A percentile compares a stretch with the other conserved stretches of the same genome.
Conservation (phyloP, 2,329 filamentous ascomycete species). For the Pseudocercospora fijiensis region DNA sequence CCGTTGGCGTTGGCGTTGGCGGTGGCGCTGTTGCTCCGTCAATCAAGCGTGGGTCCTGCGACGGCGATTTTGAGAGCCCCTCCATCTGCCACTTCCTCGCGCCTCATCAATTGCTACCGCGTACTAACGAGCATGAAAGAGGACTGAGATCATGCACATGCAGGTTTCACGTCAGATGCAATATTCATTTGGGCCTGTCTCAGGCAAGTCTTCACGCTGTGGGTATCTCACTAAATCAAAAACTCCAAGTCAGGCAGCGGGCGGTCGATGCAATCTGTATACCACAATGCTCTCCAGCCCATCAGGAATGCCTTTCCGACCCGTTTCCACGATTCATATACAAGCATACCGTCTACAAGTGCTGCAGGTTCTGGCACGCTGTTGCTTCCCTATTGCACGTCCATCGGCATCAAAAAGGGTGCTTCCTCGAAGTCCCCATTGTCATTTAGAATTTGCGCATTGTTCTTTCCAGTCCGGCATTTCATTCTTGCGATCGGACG, state of each 20-base stretch:
- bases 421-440: conserved; percentile 67
- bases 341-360: not conserved
- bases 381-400: conserved; percentile 13
- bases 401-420: conserved; percentile 52
- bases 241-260: not conserved
- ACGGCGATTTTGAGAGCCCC: not conserved
- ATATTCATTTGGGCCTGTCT: not conserved
- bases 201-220: not conserved
- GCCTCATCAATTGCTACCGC: not conserved
- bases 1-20: not conserved
- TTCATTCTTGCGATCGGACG: conserved; percentile 31
- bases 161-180: not conserved
- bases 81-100: not conserved
- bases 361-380: not conserved
- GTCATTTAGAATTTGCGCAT: conserved; percentile 43
- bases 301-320: not conserved
- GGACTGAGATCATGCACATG: not conserved
- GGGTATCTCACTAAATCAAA: not conserved
- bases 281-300: not conserved
- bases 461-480: conserved; percentile 35
- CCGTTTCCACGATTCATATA: not conserved
- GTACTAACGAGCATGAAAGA: not conserved
- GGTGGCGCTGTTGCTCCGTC: not conserved
- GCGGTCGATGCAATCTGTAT: not conserved
- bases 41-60: not conserved